Evolutionary conservation across 176 grass and related monocot genomes (phyloP), one percentile per base, ranked within the genome.

Genomic region (Themeda triandra): DNA sequence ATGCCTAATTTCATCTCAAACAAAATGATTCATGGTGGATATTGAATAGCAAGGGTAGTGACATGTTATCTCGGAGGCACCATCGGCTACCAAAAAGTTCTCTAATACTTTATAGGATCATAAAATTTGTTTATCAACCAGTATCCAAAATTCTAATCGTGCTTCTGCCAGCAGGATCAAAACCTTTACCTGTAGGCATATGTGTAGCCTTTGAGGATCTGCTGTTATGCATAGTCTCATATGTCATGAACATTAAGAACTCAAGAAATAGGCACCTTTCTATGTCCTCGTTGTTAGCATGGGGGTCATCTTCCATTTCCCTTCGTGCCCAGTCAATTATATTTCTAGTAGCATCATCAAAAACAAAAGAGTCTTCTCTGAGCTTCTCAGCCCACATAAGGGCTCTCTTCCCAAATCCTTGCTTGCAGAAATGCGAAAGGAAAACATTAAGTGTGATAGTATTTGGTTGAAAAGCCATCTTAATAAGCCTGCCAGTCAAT

Each of bases 361-460:
- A 98, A 66, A 73, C 72, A 78, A 98, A 90, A 51, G 82, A 87
- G 56, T 88, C 87, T 39, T 95, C 89, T 82, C 64, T 87, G 36
- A 98, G 87, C 54, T 86, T 95, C 77, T 89, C 84, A 77, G 91
- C 96, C 93, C 96, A 98, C 66, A 80, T 21, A 68, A 95, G 73
- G 13, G 89, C 91, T 79, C 83, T 90, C 76, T 87, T 90, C 78
- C 91, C 86, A 78, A 93, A 86, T 56, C 96, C 96, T 92, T 95
- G 87, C 78, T 95, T 98, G 83, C 93, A 98, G 85, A 98, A 92
- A 87, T 98, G 91, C 68, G 93, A 95, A 78, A 98, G 86, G 21
- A 93, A 87, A 80, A 98, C 77, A 44, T 98, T 98, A 87, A 95
- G 63, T 80, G 96, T 98, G 63, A 98, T 67, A 35, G 66, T 78